Conservation (phyloP, 768 basidiomycete genomes). For the Boletus reticuloceps region DNA sequence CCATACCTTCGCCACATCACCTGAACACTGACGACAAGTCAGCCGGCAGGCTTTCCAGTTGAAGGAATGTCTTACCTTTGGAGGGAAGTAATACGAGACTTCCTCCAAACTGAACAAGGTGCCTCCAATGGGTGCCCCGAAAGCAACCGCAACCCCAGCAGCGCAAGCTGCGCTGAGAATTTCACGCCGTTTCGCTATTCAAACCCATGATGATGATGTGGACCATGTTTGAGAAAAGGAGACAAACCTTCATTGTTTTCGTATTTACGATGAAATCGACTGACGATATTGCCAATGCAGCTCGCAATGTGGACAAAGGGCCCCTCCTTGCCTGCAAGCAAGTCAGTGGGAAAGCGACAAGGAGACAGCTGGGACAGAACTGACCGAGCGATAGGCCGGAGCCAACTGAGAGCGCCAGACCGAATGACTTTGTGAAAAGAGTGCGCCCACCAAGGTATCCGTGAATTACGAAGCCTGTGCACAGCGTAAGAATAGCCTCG, state of each 20-base stretch:
- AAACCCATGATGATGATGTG: background rate
- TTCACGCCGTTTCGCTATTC: constrained; percentile 84
- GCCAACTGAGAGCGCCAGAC: constrained; percentile 86
- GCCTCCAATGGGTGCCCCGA: constrained; percentile 95
- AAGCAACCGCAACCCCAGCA: constrained; percentile 95
- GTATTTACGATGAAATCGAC: constrained; percentile 82
- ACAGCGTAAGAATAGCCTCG: constrained; percentile 6
- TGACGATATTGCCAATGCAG: constrained; percentile 91
- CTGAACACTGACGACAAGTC: constrained; percentile 30
- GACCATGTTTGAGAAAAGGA: background rate
- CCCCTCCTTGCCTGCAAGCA: constrained; percentile 56
- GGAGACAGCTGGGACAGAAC: constrained; percentile 12
- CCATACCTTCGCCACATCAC: constrained; percentile 91
- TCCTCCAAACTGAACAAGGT: constrained; percentile 93
- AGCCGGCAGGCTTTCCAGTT: background rate
- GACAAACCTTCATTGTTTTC: constrained; percentile 88
- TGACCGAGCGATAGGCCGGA: constrained; percentile 84
- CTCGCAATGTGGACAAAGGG: constrained; percentile 91
- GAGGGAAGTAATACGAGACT: constrained; percentile 95
- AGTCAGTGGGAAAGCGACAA: background rate
- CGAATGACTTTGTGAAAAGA: constrained; percentile 86
- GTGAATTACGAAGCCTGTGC: constrained; percentile 87
- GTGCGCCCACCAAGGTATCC: constrained; percentile 93
- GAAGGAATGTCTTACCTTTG: constrained; percentile 54
- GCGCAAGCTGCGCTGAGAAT: constrained; percentile 95